phyloP scores from a whole-genome alignment of 495 filamentous ascomycete genomes.

The Aspergillus ostianus region DNA sequence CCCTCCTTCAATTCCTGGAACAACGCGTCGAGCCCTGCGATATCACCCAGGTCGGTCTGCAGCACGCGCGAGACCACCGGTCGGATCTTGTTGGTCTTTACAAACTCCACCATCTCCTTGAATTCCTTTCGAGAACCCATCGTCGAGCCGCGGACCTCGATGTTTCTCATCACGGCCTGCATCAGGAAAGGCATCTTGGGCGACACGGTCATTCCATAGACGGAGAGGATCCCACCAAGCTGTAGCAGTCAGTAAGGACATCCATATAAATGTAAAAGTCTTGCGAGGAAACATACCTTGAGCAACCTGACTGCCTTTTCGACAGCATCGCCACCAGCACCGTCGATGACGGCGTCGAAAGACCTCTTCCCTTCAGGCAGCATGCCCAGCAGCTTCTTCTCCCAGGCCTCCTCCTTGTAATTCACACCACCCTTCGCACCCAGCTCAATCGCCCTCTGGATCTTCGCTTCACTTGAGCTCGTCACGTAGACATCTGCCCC shows the following conservation, averaged over 20 bases:
- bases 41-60: conserved; percentile 58
- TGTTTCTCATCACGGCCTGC: conserved; percentile 69
- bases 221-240: conserved; percentile 63
- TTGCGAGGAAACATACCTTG: conserved; percentile 44
- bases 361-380: conserved; percentile 56
- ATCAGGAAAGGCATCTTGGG: conserved; percentile 73
- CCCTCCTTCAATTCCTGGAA: conserved; percentile 75
- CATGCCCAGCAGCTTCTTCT: conserved; percentile 57
- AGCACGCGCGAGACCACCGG: conserved; percentile 64
- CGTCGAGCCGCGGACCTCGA: conserved; percentile 68
- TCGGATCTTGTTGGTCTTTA: conserved; percentile 57
- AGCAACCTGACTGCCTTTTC: conserved; percentile 54
- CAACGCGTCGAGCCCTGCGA: conserved; percentile 62
- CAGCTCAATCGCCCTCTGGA: conserved; percentile 58
- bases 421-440: conserved; percentile 69
- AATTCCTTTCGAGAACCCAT: conserved; percentile 80
- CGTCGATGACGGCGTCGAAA: conserved; percentile 73
- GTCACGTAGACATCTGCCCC: conserved; percentile 71
- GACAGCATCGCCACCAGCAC: conserved; percentile 73
- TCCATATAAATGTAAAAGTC: neutral
- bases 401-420: conserved; percentile 67
- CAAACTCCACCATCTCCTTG: conserved; percentile 72
- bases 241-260: conserved; percentile 11
- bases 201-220: conserved; percentile 76
- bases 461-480: conserved; percentile 61